Percentiles rank a stretch among this genome's conserved stretches.
phyloP scores from a whole-genome alignment of 225 moss, liverwort and hornwort genomes.

The Polytrichum formosum region DNA sequence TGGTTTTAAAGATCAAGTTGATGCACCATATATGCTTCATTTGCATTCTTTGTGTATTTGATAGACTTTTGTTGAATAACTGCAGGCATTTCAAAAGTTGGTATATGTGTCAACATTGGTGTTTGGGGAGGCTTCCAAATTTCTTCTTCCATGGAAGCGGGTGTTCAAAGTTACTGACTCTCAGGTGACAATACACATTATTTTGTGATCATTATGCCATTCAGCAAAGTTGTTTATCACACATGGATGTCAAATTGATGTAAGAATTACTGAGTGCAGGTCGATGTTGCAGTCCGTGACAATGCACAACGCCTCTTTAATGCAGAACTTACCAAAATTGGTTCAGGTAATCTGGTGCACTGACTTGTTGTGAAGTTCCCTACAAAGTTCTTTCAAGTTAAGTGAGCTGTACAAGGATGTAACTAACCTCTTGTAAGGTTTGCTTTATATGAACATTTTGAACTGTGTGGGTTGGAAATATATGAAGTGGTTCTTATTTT shows the following conservation, averaged over 20 bases:
- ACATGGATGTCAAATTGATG: neutral
- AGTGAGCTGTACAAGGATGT: no score
- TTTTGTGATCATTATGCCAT: no score
- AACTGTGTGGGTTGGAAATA: no score
- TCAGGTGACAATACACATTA: slow-evolving; percentile 36
- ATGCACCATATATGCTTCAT: no score
- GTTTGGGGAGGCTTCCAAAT: slow-evolving; percentile 98
- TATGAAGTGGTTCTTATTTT: no score
- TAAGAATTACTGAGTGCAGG: slow-evolving; percentile 29
- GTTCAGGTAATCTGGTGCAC: slow-evolving; percentile 32
- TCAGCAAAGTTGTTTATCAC: neutral
- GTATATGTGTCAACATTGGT: slow-evolving; percentile 95
- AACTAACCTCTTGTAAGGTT: no score
- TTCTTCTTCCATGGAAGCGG: slow-evolving; percentile 96
- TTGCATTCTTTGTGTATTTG: neutral
- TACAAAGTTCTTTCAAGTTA: neutral
- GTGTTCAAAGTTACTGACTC: slow-evolving; percentile 96
- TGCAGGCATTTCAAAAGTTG: slow-evolving; percentile 94
- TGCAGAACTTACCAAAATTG: slow-evolving; percentile 40
- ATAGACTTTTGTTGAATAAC: neutral
- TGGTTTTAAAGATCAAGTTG: no score
- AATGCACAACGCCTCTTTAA: slow-evolving; percentile 87
- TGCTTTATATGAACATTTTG: neutral
- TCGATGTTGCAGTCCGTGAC: slow-evolving; percentile 93
- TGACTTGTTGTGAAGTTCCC: neutral